A percentile compares a stretch with the other conserved stretches of the same genome.
Evolutionary conservation across 1,284 basidiomycete species (phyloP).

Genomic region (Ustilago trichophora): DNA sequence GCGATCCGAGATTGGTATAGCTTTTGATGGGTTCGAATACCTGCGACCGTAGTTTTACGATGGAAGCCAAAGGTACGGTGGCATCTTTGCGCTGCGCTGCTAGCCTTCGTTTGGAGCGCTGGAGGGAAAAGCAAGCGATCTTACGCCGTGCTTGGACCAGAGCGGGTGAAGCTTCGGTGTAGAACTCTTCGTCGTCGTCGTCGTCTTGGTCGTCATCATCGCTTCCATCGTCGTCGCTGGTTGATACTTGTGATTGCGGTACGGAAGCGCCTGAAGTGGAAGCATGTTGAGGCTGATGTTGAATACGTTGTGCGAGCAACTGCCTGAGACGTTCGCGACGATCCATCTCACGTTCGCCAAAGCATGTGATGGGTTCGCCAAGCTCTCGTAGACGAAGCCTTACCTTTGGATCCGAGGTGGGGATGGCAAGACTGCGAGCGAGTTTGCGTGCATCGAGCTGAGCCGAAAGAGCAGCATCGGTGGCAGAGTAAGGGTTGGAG

Average conservation of each 20-base stretch:
- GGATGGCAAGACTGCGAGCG: slow-evolving; percentile 90
- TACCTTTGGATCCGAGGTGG: slow-evolving; percentile 94
- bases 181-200: slow-evolving; percentile 86
- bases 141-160: slow-evolving; percentile 82
- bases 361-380: slow-evolving; percentile 94
- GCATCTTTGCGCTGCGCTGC: slow-evolving; percentile 87
- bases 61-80: slow-evolving; percentile 83
- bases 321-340: slow-evolving; percentile 91
- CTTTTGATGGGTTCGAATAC: slow-evolving; percentile 90
- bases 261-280: slow-evolving; percentile 64
- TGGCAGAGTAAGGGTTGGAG: slow-evolving; percentile 26
- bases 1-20: slow-evolving; percentile 90
- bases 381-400: slow-evolving; percentile 86
- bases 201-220: slow-evolving; percentile 68
- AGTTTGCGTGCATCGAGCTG: slow-evolving; percentile 72
- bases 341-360: slow-evolving; percentile 81
- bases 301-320: slow-evolving; percentile 69
- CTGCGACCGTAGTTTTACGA: slow-evolving; percentile 89
- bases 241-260: slow-evolving; percentile 72
- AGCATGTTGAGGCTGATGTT: slow-evolving; percentile 66
- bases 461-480: slow-evolving; percentile 50
- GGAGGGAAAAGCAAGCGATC: slow-evolving; percentile 90
- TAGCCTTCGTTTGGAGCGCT: slow-evolving; percentile 91
- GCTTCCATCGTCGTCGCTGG: slow-evolving; percentile 66
- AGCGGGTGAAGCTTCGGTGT: slow-evolving; percentile 86